Evolutionary conservation across 2,329 filamentous ascomycete genomes (phyloP), one percentile per base, ranked within the genome.

Genomic region (Diplodia seriata): DNA sequence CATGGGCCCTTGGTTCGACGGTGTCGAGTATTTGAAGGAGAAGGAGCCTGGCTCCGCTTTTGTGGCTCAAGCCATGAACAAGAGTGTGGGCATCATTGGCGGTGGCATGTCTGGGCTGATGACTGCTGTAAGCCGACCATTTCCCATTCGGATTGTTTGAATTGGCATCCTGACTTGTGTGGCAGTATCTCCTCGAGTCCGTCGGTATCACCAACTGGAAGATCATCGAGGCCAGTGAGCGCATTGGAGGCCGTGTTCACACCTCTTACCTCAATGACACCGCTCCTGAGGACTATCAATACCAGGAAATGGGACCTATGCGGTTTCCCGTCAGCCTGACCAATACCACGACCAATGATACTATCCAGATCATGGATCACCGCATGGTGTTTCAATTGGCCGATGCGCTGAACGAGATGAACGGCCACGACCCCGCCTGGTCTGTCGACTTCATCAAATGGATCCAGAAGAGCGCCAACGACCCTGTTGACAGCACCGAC

Each of bases 271-370:
- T 91, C 1, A 83, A 84, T 2, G 85, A 84, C 4, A 85, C 84
- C 4, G 83, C 81, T 0, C 86, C 87, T 0, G 84, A 85, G 23
- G 82, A 90, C 69, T 90, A 90, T 72, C 87, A 88, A 23, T 90
- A 91, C 74, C 87, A 90, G 72, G 89, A 90, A 73, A 85, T 85
- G 86, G 89, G 89, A 0, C 86, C 87, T 0, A 90, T 90, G 87
- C 80, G 88, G 2, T 87, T 90, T 70, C 88, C 89, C 0, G 80
- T 85, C 18, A 82, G 81, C 2, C 76, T 82, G 18, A 79, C 75
- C 1, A 83, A 86, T 70, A 74, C 82, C 2, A 80, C 80, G 33
- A 81, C 83, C n/a, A 87, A 88, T 70, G 81, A 85, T 72, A 89
- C 85, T 0, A 71, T 84, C 3, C 83, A 87, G 68, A 87, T 90